phyloP scores from a whole-genome alignment of 768 basidiomycete species.

The Butyriboletus loyo region DNA sequence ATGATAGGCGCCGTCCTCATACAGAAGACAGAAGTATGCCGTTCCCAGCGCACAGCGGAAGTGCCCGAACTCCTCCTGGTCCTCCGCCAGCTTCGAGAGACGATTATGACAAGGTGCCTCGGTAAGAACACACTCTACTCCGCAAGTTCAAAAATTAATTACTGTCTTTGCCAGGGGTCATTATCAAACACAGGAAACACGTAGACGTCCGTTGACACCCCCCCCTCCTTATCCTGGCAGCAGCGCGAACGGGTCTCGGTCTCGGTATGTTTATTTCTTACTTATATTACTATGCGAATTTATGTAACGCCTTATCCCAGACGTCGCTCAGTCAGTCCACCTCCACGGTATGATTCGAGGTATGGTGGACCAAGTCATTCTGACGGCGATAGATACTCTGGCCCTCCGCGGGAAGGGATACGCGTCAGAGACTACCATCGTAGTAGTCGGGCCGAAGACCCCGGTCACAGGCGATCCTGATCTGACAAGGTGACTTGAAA shows the following conservation, averaged over 20 bases:
- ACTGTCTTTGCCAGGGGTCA: slow-evolving; percentile 6
- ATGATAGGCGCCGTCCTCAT: slow-evolving; percentile 46
- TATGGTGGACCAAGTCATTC: slow-evolving; percentile 44
- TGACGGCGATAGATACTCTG: slow-evolving; percentile 50
- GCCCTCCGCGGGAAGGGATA: slow-evolving; percentile 30
- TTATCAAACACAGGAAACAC: slow-evolving; percentile 29
- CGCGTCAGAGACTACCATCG: slow-evolving; percentile 42
- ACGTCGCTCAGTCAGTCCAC: slow-evolving; percentile 71
- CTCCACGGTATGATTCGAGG: slow-evolving; percentile 49
- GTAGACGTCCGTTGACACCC: slow-evolving; percentile 52
- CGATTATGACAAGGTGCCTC: slow-evolving; percentile 59
- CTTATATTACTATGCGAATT: background rate
- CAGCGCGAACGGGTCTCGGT: slow-evolving; percentile 40
- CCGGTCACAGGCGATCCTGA: slow-evolving; percentile 30
- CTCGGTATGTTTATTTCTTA: slow-evolving; percentile 32
- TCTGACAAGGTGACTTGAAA: slow-evolving; percentile 1
- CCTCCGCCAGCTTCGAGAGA: slow-evolving; percentile 55
- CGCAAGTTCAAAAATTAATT: background rate
- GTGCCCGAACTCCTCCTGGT: slow-evolving; percentile 54
- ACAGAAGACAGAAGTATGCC: slow-evolving; percentile 41
- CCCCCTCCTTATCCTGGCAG: slow-evolving; percentile 50
- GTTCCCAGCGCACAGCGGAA: slow-evolving; percentile 47
- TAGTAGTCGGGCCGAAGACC: slow-evolving; percentile 31
- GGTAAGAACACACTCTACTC: slow-evolving; percentile 39
- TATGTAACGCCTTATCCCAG: slow-evolving; percentile 30